Evolutionary conservation across 805 yeast genomes (phyloP).

Genomic region (Lachancea thermotolerans): DNA sequence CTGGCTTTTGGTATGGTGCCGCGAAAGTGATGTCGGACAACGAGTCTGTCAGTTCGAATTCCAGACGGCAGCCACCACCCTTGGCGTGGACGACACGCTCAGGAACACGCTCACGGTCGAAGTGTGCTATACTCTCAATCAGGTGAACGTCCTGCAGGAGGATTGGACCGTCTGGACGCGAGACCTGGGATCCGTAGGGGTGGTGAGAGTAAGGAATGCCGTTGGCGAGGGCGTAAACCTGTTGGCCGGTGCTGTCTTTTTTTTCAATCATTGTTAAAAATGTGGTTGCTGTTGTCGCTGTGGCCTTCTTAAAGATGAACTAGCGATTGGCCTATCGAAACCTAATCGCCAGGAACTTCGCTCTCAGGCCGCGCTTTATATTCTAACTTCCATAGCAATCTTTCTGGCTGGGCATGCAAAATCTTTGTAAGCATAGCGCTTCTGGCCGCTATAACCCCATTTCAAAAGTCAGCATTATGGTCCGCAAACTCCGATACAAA

Average conservation of each 20-base stretch:
- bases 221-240: constrained; percentile 37
- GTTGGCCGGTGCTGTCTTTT: constrained; percentile 8
- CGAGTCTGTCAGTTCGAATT: constrained; percentile 53
- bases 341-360: background rate
- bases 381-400: no score
- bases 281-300: background rate
- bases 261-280: constrained; percentile 3
- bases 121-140: constrained; percentile 50
- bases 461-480: no score
- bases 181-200: constrained; percentile 48
- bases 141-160: constrained; percentile 53
- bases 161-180: constrained; percentile 53
- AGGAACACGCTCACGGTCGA: constrained; percentile 58
- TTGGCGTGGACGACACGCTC: constrained; percentile 65
- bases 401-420: no score
- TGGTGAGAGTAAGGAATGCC: constrained; percentile 48
- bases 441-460: no score
- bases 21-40: constrained; percentile 45
- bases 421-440: no score
- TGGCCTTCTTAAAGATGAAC: background rate
- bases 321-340: background rate
- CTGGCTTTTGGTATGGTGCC: constrained; percentile 36
- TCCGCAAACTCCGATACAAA: no score
- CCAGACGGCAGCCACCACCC: constrained; percentile 58
- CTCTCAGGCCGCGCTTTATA: no score